Conservation (phyloP, 352 stramenopile genomes). For the Phytophthora sojae region DNA sequence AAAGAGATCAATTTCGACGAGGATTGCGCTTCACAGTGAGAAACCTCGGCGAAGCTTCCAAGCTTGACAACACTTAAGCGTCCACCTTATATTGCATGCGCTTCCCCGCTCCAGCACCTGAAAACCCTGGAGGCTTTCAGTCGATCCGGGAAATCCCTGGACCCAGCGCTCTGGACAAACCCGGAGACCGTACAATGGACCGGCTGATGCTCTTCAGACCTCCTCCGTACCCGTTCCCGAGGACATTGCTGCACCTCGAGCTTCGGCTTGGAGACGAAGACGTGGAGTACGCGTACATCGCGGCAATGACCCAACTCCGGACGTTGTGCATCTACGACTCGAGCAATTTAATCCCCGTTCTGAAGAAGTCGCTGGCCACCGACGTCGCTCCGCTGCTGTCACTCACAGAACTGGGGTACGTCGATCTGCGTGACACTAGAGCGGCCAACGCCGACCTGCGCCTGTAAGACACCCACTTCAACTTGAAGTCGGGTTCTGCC, state of each 20-base stretch:
- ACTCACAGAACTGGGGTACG: background rate
- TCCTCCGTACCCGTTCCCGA: background rate
- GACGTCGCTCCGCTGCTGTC: background rate
- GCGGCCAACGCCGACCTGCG: background rate
- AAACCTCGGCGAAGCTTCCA: background rate
- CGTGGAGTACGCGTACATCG: background rate
- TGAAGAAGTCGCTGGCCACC: background rate
- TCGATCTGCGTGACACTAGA: background rate
- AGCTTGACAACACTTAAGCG: background rate
- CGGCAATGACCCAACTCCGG: background rate
- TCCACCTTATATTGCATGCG: background rate
- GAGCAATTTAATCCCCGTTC: background rate
- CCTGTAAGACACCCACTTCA: background rate
- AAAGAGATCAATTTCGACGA: too few species aligned
- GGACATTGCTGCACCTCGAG: background rate
- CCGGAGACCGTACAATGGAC: too few species aligned
- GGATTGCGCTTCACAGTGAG: too few species aligned
- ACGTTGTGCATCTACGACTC: background rate
- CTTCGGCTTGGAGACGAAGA: background rate
- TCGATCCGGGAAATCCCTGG: background rate
- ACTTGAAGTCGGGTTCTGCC: background rate
- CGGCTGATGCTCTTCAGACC: too few species aligned
- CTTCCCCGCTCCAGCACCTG: background rate
- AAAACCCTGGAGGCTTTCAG: background rate
- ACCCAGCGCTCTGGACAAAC: too few species aligned